phyloP scores from a whole-genome alignment of 2,329 filamentous ascomycete genomes.

The Fusarium denticulatum region DNA sequence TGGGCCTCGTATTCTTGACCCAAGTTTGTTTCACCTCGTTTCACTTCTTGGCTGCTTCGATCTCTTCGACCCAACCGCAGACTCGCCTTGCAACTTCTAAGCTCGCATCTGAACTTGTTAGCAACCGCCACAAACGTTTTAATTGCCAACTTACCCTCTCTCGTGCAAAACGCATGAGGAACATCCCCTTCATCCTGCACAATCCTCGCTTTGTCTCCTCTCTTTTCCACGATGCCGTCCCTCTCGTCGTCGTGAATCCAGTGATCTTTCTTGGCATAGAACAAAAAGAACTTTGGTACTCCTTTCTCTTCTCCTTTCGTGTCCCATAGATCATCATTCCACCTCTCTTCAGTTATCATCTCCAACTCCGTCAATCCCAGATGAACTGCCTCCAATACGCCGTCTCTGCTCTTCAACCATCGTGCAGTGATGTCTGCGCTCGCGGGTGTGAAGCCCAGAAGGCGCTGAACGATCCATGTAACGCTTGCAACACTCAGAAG shows the following conservation, averaged over 20 bases:
- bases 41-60: conserved; percentile 12
- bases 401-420: conserved; percentile 66
- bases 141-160: conserved; percentile 45
- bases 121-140: neutral
- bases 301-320: conserved; percentile 31
- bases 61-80: conserved; percentile 27
- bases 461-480: conserved; percentile 53
- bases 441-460: conserved; percentile 60
- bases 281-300: conserved; percentile 64
- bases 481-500: conserved; percentile 54
- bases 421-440: conserved; percentile 61
- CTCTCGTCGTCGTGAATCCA: conserved; percentile 69
- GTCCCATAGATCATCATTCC: conserved; percentile 70
- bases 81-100: conserved; percentile 32
- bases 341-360: conserved; percentile 66
- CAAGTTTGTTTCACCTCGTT: neutral
- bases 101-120: conserved; percentile 25
- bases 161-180: conserved; percentile 69
- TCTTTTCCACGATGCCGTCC: conserved; percentile 63
- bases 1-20: neutral
- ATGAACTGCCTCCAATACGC: conserved; percentile 68
- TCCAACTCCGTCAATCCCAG: conserved; percentile 69
- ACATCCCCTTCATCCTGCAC: conserved; percentile 65
- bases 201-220: conserved; percentile 57
- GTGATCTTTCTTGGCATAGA: conserved; percentile 68